Evolutionary conservation across 345 rosid species (phyloP).

Genomic region (Pseudoturritis turrita): DNA sequence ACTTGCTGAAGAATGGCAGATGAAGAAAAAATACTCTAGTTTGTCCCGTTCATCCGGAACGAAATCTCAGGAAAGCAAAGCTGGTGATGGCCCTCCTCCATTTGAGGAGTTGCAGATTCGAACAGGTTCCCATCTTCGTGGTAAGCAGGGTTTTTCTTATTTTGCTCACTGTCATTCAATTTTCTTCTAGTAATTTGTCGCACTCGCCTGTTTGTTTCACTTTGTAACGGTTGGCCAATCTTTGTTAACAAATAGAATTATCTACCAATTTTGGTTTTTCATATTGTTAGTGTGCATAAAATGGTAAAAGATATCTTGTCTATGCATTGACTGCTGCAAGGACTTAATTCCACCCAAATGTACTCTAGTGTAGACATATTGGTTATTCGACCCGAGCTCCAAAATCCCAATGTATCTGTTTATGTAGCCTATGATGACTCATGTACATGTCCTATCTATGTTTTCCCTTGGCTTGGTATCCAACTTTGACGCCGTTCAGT

Average conservation of each 20-base stretch:
- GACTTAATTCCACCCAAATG: background rate
- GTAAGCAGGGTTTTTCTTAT: background rate
- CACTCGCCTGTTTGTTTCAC: background rate
- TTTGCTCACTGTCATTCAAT: background rate
- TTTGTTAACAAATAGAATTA: background rate
- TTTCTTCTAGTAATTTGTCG: background rate
- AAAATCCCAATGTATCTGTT: background rate
- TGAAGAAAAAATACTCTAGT: conserved; percentile 66
- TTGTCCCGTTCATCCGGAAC: conserved; percentile 54
- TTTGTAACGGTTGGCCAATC: background rate
- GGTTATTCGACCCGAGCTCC: background rate
- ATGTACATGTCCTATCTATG: background rate
- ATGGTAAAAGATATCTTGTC: background rate
- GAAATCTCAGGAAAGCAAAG: conserved; percentile 42
- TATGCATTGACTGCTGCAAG: background rate
- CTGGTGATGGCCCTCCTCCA: conserved; percentile 70
- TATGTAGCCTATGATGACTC: background rate
- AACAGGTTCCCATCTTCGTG: conserved; percentile 31
- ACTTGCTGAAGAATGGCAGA: conserved; percentile 84
- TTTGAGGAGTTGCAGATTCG: conserved; percentile 78
- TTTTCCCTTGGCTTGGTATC: background rate
- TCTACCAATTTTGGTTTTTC: background rate
- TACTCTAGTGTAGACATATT: background rate
- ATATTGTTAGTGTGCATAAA: background rate
- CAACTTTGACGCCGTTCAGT: background rate